Conservation (phyloP, 108 stramenopile species). For the Aurantiochytrium sp. region DNA sequence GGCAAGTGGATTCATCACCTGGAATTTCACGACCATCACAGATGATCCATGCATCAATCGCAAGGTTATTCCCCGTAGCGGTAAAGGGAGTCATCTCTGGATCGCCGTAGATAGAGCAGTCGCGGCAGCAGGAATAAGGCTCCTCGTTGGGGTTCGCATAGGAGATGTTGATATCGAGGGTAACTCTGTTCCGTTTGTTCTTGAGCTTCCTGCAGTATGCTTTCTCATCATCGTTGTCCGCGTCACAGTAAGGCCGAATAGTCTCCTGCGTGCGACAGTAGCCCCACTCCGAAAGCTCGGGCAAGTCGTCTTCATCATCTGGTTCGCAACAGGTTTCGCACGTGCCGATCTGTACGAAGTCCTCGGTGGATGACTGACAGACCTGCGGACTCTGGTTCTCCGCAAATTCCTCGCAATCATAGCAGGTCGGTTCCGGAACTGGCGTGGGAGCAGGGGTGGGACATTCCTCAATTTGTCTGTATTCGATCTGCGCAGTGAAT, state of each 20-base stretch:
- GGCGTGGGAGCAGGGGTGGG: background rate
- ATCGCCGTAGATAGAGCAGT: background rate
- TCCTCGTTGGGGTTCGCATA: background rate
- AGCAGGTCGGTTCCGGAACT: background rate
- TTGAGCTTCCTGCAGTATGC: background rate
- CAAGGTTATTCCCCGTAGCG: background rate
- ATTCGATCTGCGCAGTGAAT: background rate
- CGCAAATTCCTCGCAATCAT: background rate
- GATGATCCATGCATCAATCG: background rate
- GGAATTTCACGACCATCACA: background rate
- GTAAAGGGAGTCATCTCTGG: background rate
- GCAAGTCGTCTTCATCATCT: background rate
- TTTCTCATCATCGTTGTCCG: background rate
- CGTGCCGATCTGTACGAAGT: background rate
- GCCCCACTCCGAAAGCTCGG: background rate
- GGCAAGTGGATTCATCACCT: background rate
- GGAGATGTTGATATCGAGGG: background rate
- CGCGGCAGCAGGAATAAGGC: background rate
- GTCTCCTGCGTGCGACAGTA: constrained; percentile 6
- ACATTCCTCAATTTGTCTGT: background rate
- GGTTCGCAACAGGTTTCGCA: background rate
- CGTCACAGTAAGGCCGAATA: background rate
- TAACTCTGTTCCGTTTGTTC: background rate
- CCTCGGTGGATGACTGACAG: background rate
- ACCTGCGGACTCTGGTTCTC: background rate